phyloP scores from a whole-genome alignment of 345 rosid species.

The Cardamine chenopodiifolia region DNA sequence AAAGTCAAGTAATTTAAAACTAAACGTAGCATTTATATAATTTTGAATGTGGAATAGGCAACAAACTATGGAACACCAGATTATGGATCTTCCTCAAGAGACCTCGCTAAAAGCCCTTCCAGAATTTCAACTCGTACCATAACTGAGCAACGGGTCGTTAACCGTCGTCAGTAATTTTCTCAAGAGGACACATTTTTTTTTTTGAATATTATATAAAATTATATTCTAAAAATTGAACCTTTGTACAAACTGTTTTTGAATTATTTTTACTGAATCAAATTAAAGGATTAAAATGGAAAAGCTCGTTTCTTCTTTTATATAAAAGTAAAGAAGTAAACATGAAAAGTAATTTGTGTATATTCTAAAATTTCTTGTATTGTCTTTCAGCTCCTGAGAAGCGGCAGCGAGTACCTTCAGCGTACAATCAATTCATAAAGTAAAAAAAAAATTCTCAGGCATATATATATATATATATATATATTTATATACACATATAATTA shows the following conservation, averaged over 20 bases:
- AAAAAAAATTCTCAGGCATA: not conserved
- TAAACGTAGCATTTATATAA: not conserved
- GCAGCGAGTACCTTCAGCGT: slow-evolving; percentile 98
- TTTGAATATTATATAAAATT: too few species aligned
- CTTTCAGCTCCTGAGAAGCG: slow-evolving; percentile 94
- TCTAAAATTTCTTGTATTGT: slow-evolving; percentile 13
- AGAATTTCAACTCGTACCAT: slow-evolving; percentile 45
- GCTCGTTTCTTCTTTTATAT: too few species aligned
- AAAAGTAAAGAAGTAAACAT: not conserved
- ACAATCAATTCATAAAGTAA: slow-evolving; percentile 96
- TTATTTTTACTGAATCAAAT: too few species aligned
- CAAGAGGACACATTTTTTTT: not conserved
- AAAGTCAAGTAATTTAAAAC: not conserved
- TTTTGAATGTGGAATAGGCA: slow-evolving; percentile 41
- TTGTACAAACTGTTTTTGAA: too few species aligned
- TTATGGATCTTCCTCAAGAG: slow-evolving; percentile 68
- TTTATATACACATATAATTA: not conserved
- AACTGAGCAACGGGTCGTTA: slow-evolving; percentile 59
- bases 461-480: not conserved
- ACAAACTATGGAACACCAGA: slow-evolving; percentile 49
- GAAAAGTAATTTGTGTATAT: not conserved
- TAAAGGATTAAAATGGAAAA: too few species aligned
- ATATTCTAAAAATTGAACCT: too few species aligned
- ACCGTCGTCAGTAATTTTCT: slow-evolving; percentile 62
- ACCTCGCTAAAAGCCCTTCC: slow-evolving; percentile 55